Percentiles rank a stretch among this genome's conserved stretches.
Conservation (phyloP, 2,329 filamentous ascomycete species). For the Colletotrichum echinochloae region DNA sequence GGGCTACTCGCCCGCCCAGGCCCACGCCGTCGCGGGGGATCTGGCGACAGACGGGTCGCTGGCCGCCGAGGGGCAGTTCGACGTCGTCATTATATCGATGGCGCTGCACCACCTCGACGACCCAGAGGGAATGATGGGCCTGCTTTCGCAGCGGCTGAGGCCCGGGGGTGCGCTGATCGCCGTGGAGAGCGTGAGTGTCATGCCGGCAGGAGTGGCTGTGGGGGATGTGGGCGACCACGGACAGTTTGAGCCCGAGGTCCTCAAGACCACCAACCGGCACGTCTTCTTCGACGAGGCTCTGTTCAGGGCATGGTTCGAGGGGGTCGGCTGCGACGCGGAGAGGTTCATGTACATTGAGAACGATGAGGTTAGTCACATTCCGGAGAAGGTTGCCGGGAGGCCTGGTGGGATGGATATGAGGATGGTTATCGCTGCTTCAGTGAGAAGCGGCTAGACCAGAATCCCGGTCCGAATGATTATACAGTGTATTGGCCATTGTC, state of each 20-base stretch:
- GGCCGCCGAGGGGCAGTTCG: conserved; percentile 46
- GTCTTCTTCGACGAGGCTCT: conserved; percentile 44
- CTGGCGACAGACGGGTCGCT: conserved; percentile 44
- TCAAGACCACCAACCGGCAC: conserved; percentile 42
- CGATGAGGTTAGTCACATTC: conserved; percentile 33
- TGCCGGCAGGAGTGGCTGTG: conserved; percentile 23
- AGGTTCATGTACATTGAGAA: conserved; percentile 29
- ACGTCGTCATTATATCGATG: conserved; percentile 50
- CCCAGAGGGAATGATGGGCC: conserved; percentile 44
- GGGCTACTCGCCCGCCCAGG: conserved; percentile 44
- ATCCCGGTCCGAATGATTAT: no score
- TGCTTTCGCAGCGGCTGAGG: conserved; percentile 46
- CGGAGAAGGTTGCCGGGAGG: conserved; percentile 7
- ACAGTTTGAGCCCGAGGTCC: conserved; percentile 10
- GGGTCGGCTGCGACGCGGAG: conserved; percentile 59
- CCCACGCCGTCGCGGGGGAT: conserved; percentile 49
- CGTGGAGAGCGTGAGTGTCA: conserved; percentile 47
- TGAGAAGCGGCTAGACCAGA: neutral
- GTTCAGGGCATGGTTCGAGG: conserved; percentile 42
- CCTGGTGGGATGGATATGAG: conserved; percentile 27
- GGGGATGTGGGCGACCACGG: conserved; percentile 32
- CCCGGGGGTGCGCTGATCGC: conserved; percentile 50
- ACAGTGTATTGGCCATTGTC: neutral
- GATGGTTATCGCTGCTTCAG: conserved; percentile 28
- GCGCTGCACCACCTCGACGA: conserved; percentile 53